These are phyloP conservation scores for Yarrowia galli DNA, from an alignment of 1,139 yeast genomes.

Conservation along the genomic window DNA sequence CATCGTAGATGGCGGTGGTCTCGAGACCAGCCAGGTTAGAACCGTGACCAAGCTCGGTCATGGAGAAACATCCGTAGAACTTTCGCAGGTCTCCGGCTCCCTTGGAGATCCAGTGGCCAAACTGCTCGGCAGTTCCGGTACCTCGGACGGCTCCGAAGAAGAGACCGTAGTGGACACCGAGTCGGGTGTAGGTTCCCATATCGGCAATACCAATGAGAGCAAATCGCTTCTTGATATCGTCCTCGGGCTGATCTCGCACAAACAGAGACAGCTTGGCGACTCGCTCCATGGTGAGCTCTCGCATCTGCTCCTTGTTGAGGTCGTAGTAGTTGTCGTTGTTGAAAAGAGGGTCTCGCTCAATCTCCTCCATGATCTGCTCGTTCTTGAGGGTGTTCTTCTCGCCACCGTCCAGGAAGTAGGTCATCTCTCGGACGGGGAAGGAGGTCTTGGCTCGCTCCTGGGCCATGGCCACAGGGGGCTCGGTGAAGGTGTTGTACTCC, in stretches of 20 bases:
- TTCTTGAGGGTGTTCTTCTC: constrained; percentile 56
- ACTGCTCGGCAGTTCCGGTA: constrained; percentile 69
- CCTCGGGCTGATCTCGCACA: constrained; percentile 57
- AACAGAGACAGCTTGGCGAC: constrained; percentile 57
- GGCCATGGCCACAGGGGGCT: constrained; percentile 53
- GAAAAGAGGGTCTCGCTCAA: constrained; percentile 65
- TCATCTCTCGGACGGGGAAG: constrained; percentile 58
- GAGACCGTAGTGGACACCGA: constrained; percentile 75
- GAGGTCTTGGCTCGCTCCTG: constrained; percentile 59
- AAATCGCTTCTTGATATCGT: constrained; percentile 51
- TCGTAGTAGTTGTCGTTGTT: constrained; percentile 62
- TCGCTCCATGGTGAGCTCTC: constrained; percentile 62
- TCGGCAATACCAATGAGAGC: constrained; percentile 58
- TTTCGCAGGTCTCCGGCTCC: constrained; percentile 71
- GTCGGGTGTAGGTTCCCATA: constrained; percentile 69
- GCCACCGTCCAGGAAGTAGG: constrained; percentile 64
- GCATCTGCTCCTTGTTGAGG: constrained; percentile 57
- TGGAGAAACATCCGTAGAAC: constrained; percentile 88
- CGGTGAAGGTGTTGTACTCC: constrained; percentile 47
- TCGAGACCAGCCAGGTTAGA: constrained; percentile 92
- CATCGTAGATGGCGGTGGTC: constrained; percentile 86
- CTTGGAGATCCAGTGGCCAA: constrained; percentile 73
- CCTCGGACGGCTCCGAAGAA: constrained; percentile 75
- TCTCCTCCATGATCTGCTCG: constrained; percentile 56
- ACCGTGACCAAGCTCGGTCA: constrained; percentile 96